A percentile compares a stretch with the other conserved stretches of the same genome.
phyloP scores from a whole-genome alignment of 1,139 yeast species.

The Yamadazyma mexicana region DNA sequence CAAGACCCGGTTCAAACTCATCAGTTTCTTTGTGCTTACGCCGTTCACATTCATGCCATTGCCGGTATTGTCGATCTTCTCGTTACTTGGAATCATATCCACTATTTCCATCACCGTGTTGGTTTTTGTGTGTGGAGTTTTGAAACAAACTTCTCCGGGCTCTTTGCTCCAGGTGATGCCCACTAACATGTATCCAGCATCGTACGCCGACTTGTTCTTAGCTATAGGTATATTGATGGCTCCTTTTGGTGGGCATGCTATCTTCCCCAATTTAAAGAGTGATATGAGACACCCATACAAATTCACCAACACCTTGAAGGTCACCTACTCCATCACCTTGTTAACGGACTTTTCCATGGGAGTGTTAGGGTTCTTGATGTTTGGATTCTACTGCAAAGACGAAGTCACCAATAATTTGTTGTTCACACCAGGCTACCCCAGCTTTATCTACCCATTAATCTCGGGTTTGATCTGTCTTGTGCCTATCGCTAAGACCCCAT shows the following conservation, averaged over 20 bases:
- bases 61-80: slow-evolving; percentile 43
- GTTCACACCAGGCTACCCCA: slow-evolving; percentile 71
- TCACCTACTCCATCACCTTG: slow-evolving; percentile 63
- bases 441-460: slow-evolving; percentile 59
- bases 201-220: slow-evolving; percentile 40
- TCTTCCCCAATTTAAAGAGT: slow-evolving; percentile 57
- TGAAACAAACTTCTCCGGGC: slow-evolving; percentile 43
- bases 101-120: slow-evolving; percentile 44
- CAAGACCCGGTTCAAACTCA: slow-evolving; percentile 33
- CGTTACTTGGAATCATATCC: slow-evolving; percentile 45
- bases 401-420: slow-evolving; percentile 82
- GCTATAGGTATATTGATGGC: slow-evolving; percentile 61
- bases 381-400: slow-evolving; percentile 71
- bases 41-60: slow-evolving; percentile 50
- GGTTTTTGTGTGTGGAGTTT: slow-evolving; percentile 40
- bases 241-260: slow-evolving; percentile 65
- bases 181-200: slow-evolving; percentile 47
- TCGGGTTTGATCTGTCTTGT: slow-evolving; percentile 75
- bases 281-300: slow-evolving; percentile 58
- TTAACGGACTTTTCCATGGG: slow-evolving; percentile 76
- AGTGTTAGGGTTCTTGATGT: slow-evolving; percentile 82
- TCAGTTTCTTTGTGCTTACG: slow-evolving; percentile 43
- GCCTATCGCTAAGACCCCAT: slow-evolving; percentile 86
- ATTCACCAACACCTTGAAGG: slow-evolving; percentile 37
- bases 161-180: slow-evolving; percentile 44